Conservation (phyloP, 495 filamentous ascomycete species). For the Hypoxylon cercidicola region DNA sequence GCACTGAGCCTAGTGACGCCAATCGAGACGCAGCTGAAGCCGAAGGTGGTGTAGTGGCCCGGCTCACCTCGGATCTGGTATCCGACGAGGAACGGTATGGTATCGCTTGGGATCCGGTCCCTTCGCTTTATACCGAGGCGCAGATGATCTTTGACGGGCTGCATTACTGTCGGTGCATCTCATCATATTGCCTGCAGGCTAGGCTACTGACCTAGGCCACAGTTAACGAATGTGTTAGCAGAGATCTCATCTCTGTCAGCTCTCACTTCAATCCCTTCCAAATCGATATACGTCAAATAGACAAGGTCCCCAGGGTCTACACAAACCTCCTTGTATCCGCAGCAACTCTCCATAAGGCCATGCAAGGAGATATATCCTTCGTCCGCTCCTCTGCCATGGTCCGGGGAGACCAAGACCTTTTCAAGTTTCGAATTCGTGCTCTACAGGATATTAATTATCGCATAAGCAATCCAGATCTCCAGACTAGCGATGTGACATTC, state of each 20-base stretch:
- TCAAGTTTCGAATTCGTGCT: not conserved
- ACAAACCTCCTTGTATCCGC: conserved; percentile 1
- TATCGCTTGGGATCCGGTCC: not conserved
- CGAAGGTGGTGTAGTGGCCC: conserved; percentile 6
- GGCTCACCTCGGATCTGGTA: conserved; percentile 5
- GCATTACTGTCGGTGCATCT: not conserved
- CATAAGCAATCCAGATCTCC: not conserved
- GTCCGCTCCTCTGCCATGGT: not conserved
- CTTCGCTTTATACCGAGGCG: not conserved
- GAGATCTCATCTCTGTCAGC: conserved; percentile 6
- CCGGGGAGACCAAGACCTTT: not conserved
- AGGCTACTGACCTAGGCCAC: not conserved
- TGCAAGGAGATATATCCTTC: not conserved
- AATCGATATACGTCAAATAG: not conserved
- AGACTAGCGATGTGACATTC: conserved; percentile 1
- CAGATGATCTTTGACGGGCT: not conserved
- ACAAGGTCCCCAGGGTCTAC: conserved; percentile 3
- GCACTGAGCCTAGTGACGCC: conserved; percentile 8
- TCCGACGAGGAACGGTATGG: not conserved
- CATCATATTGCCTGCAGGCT: not conserved
- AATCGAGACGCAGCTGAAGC: conserved; percentile 10
- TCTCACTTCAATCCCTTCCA: conserved; percentile 8
- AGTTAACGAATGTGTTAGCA: conserved; percentile 4
- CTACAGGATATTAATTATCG: conserved; percentile 2
- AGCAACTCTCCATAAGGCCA: not conserved